Base-by-base conservation (phyloP, 768 basidiomycete species). In the Neoboletus brunneissimus region DNA sequence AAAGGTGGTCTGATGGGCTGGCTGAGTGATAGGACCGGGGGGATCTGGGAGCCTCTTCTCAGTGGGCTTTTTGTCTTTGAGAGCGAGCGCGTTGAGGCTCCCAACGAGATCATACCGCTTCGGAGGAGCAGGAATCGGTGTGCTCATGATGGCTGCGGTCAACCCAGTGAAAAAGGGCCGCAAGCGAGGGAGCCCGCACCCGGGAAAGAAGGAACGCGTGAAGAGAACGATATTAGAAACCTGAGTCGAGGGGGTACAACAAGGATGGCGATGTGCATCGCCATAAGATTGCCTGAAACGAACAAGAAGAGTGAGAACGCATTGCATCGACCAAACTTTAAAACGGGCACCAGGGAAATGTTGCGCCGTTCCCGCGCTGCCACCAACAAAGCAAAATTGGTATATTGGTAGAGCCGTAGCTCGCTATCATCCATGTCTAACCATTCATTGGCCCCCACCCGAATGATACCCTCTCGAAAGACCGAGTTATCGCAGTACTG, bases 51-150 rank as follows among this genome's bases (percentile, higher is more conserved):
- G 65, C 11, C 41, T 57, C 58, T 64, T 63, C 38, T 51, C 51
- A 13, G 27, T 15, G 20, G 58, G 46, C 48, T 59, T 48, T 29
- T 64, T 62, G 38, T 63, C 67, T 1, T 65, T 59, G 2, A 79
- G 64, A 3, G 72, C 60, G 34, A 76, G 64, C 2, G 73, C 67
- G 8, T 72, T 56, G 51, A 79, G 72, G 51, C 62, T 54, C 49
- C 71, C 60, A 31, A 74, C 58, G 53, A 79, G 66, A 51, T 73
- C 64, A 57, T 55, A 51, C 48, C 48, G 60, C 42, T 52, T 59
- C 1, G 55, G 60, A 10, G 53, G 63, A 3, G 55, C 13, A 7
- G 61, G 63, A 27, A 51, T 56, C 16, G 61, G 58, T 25, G 13
- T 58, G 64, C 16, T 61, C 69, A 71, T 71, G 64, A 34, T 59